Evolutionary conservation across 768 basidiomycete genomes (phyloP).

Genomic region (Panus rudis): DNA sequence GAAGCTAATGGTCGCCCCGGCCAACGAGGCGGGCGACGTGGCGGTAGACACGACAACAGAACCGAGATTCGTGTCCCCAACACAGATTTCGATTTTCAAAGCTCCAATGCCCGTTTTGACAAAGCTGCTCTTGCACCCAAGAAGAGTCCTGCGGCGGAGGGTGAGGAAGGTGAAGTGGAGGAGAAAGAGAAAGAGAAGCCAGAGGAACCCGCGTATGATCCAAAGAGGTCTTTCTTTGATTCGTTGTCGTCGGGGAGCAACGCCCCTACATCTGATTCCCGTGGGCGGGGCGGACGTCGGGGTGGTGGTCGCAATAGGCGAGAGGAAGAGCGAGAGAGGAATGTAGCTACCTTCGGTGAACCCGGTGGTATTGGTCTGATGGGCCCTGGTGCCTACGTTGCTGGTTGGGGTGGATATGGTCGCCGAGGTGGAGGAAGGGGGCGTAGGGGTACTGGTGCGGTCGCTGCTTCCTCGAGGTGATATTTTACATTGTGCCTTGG

Average conservation of each 20-base stretch:
- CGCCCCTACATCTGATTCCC: conserved; percentile 24
- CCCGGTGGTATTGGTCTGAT: conserved; percentile 72
- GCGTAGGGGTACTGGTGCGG: conserved; percentile 25
- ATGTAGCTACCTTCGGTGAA: conserved; percentile 84
- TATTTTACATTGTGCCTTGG: background rate
- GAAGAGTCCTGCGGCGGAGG: conserved; percentile 19
- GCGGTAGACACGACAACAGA: conserved; percentile 20
- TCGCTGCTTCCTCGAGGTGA: background rate
- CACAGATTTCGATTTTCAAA: conserved; percentile 79
- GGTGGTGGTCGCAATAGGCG: conserved; percentile 59
- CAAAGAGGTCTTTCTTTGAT: conserved; percentile 77
- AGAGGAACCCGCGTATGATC: conserved; percentile 57
- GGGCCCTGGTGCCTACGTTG: conserved; percentile 75
- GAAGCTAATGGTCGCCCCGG: conserved; percentile 13
- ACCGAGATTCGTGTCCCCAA: conserved; percentile 56
- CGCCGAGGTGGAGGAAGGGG: conserved; percentile 39
- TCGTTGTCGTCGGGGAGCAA: conserved; percentile 47
- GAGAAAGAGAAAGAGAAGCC: conserved; percentile 24
- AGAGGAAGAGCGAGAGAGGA: conserved; percentile 79
- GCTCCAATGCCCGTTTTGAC: conserved; percentile 75
- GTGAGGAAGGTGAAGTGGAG: conserved; percentile 25
- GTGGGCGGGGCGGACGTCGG: conserved; percentile 37
- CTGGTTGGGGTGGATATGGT: conserved; percentile 70
- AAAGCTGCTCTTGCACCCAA: conserved; percentile 46
- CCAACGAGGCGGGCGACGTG: conserved; percentile 30